Percentiles rank a stretch among this genome's conserved stretches.
These are phyloP conservation scores for Ogataea methylovora DNA, from an alignment of 805 yeast species.

Conservation along the genomic window DNA sequence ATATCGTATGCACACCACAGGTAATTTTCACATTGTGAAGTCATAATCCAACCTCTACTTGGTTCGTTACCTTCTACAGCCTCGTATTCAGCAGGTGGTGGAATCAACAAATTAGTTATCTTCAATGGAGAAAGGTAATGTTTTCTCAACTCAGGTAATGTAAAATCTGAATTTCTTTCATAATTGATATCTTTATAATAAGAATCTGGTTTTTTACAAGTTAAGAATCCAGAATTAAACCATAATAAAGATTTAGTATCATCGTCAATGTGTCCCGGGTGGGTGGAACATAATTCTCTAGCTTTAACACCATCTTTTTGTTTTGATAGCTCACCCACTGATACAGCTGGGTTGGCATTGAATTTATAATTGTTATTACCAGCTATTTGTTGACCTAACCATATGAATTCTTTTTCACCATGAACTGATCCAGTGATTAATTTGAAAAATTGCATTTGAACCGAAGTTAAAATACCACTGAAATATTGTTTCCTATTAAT, in stretches of 20 bases:
- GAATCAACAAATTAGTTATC: slow-evolving; percentile 40
- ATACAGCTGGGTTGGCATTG: slow-evolving; percentile 47
- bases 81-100: slow-evolving; percentile 40
- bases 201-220: slow-evolving; percentile 42
- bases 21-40: slow-evolving; percentile 45
- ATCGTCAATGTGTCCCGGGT: slow-evolving; percentile 54
- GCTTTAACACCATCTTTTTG: slow-evolving; percentile 14
- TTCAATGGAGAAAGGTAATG: slow-evolving; percentile 32
- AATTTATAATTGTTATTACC: slow-evolving; percentile 48
- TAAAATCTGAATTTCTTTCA: slow-evolving; percentile 18
- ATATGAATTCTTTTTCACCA: slow-evolving; percentile 76
- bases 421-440: slow-evolving; percentile 46
- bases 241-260: slow-evolving; percentile 47
- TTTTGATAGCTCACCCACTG: slow-evolving; percentile 36
- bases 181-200: slow-evolving; percentile 30
- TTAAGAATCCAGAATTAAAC: slow-evolving; percentile 65
- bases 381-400: slow-evolving; percentile 57
- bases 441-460: slow-evolving; percentile 33
- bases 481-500: slow-evolving; percentile 44
- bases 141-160: slow-evolving; percentile 24
- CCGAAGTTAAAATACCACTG: slow-evolving; percentile 37
- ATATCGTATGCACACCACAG: slow-evolving; percentile 56
- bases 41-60: slow-evolving; percentile 46
- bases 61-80: slow-evolving; percentile 36
- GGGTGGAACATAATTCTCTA: slow-evolving; percentile 51